Evolutionary conservation across 2,329 filamentous ascomycete genomes (phyloP).

Genomic region (Venturia effusa): DNA sequence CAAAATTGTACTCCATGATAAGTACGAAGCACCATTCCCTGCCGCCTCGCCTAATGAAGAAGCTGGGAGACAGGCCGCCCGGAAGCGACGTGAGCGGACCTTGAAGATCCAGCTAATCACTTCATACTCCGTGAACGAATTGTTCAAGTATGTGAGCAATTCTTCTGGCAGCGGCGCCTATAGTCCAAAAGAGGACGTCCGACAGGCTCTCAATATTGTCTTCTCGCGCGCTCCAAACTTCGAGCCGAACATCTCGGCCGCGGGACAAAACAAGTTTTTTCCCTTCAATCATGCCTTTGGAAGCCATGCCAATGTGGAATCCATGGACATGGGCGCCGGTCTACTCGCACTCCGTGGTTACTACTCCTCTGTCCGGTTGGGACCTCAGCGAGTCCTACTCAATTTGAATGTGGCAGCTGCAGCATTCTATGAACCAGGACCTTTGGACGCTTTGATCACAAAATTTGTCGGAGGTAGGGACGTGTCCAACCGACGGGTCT

Average conservation of each 20-base stretch:
- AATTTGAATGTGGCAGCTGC: conserved; percentile 53
- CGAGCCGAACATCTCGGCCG: conserved; percentile 29
- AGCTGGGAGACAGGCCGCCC: neutral
- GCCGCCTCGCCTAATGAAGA: conserved; percentile 16
- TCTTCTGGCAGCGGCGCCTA: conserved; percentile 27
- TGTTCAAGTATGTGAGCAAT: conserved; percentile 35
- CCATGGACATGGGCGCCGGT: conserved; percentile 35
- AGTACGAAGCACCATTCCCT: conserved; percentile 2
- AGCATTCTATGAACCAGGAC: conserved; percentile 44
- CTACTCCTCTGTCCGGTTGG: conserved; percentile 49
- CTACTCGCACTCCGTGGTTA: conserved; percentile 50
- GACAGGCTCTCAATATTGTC: conserved; percentile 50
- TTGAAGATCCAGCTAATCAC: neutral
- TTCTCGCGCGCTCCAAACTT: conserved; percentile 38
- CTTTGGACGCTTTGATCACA: conserved; percentile 25
- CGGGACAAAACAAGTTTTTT: conserved; percentile 30
- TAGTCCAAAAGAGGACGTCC: conserved; percentile 36
- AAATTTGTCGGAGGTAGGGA: neutral
- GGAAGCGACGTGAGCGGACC: neutral
- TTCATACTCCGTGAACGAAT: conserved; percentile 18
- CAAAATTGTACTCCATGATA: conserved; percentile 12
- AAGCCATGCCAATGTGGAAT: conserved; percentile 18
- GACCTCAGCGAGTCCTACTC: conserved; percentile 45
- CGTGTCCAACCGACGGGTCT: neutral
- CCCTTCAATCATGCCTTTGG: conserved; percentile 23